A percentile compares a stretch with the other conserved stretches of the same genome.
phyloP scores from a whole-genome alignment of 2,329 filamentous ascomycete species.

The Xylariomycetidae sp. region DNA sequence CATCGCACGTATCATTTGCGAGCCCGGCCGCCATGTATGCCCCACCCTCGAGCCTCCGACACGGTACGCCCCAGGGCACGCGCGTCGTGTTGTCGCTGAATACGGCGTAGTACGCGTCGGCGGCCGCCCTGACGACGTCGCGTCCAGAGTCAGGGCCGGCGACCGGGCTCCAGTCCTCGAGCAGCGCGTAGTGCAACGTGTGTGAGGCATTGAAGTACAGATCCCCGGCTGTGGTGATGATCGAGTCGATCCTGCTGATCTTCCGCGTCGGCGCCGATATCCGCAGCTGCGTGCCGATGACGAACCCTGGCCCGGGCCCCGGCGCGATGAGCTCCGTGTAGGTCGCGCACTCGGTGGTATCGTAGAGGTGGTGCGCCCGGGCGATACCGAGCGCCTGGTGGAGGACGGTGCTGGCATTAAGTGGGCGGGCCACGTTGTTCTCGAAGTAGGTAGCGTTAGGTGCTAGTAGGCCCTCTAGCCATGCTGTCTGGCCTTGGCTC shows the following conservation, averaged over 20 bases:
- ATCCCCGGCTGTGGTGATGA: slow-evolving; percentile 22
- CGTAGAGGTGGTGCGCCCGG: slow-evolving; percentile 14
- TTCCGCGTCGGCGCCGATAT: slow-evolving; percentile 6
- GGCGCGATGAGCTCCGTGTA: slow-evolving; percentile 12
- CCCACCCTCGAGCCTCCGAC: slow-evolving; percentile 23
- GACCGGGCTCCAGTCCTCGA: slow-evolving; percentile 22
- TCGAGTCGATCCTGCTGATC: slow-evolving; percentile 19
- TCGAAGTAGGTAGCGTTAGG: slow-evolving; percentile 11
- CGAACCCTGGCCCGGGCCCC: slow-evolving; percentile 5
- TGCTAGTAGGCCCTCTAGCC: slow-evolving; percentile 10
- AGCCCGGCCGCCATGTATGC: slow-evolving; percentile 17
- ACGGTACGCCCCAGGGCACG: slow-evolving; percentile 31
- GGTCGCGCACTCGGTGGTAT: slow-evolving; percentile 21
- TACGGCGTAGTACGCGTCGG: slow-evolving; percentile 27
- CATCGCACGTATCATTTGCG: slow-evolving; percentile 21
- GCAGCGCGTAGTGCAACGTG: slow-evolving; percentile 22
- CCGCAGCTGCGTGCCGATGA: slow-evolving; percentile 27
- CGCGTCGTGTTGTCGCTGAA: slow-evolving; percentile 19
- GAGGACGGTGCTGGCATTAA: slow-evolving; percentile 8
- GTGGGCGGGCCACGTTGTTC: slow-evolving; percentile 13
- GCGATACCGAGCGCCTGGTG: slow-evolving; percentile 7
- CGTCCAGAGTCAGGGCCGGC: slow-evolving; percentile 15
- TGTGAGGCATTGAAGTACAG: slow-evolving; percentile 29
- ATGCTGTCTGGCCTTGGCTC: slow-evolving; percentile 15
- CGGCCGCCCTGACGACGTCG: slow-evolving; percentile 19